A percentile compares a stretch with the other conserved stretches of the same genome.
Conservation (phyloP, 345 rosid species). For the Combretum micranthum region DNA sequence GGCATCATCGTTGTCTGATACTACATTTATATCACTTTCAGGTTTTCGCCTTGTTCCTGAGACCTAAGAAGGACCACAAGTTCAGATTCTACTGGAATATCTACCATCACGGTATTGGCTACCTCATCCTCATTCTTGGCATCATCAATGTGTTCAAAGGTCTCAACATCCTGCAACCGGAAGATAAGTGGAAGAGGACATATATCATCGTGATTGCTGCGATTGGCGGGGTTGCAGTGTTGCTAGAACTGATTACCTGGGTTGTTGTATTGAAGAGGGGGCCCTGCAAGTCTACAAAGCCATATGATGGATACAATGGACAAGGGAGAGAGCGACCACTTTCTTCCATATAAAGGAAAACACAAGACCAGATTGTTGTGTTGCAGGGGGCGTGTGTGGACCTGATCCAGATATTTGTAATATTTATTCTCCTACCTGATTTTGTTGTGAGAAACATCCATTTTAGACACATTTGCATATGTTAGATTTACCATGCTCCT, state of each 20-base stretch:
- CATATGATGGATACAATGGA: constrained; percentile 11
- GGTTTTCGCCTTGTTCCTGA: neutral
- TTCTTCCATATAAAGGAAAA: constrained; percentile 13
- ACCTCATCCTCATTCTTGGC: constrained; percentile 1
- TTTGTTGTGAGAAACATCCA: too few species aligned
- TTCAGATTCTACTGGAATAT: constrained; percentile 6
- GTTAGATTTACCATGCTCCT: too few species aligned
- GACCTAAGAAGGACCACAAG: constrained; percentile 9
- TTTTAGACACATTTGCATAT: too few species aligned
- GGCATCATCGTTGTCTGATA: too few species aligned
- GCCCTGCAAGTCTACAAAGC: too few species aligned
- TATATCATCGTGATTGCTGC: constrained; percentile 14
- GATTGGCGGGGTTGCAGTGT: constrained; percentile 15
- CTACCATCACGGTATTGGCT: constrained; percentile 10
- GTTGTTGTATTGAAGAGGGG: constrained; percentile 14
- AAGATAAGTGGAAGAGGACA: constrained; percentile 10
- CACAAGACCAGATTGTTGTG: neutral
- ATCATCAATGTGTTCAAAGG: constrained; percentile 12
- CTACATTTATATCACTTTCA: neutral
- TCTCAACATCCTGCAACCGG: neutral
- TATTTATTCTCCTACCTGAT: neutral
- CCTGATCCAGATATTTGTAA: neutral
- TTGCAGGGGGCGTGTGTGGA: neutral
- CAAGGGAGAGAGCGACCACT: constrained; percentile 27
- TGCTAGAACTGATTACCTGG: constrained; percentile 31